Conservation (phyloP, 148 eudicot genomes). For the Fagopyrum tataricum region DNA sequence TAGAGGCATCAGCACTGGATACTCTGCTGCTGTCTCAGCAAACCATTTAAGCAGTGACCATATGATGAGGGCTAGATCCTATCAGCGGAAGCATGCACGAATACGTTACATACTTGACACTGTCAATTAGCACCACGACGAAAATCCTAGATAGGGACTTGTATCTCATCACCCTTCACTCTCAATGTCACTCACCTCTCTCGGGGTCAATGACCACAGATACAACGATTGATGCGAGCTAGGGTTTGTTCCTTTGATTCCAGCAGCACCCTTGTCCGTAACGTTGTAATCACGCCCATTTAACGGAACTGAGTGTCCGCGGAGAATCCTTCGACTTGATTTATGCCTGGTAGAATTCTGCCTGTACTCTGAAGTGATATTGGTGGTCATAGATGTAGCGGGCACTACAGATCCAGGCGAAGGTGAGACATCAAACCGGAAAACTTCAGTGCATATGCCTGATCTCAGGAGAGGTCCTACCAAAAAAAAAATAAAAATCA, state of each 20-base stretch:
- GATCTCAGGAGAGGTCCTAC: conserved; percentile 90
- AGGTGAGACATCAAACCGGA: conserved; percentile 80
- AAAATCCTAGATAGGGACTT: conserved; percentile 78
- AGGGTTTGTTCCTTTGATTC: conserved; percentile 40
- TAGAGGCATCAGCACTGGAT: not conserved
- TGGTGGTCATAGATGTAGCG: conserved; percentile 33
- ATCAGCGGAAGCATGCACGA: conserved; percentile 86
- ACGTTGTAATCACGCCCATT: conserved; percentile 35
- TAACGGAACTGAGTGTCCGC: conserved; percentile 47
- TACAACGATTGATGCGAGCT: conserved; percentile 67
- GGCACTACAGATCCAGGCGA: conserved; percentile 76
- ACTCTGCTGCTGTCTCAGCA: not conserved
- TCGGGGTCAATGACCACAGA: conserved; percentile 95
- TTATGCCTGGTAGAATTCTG: conserved; percentile 49
- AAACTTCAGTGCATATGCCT: conserved; percentile 94
- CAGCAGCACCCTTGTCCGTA: conserved; percentile 35
- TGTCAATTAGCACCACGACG: conserved; percentile 84
- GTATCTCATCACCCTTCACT: conserved; percentile 60
- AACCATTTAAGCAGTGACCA: conserved; percentile 51
- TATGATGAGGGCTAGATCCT: conserved; percentile 60
- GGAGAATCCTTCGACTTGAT: conserved; percentile 79
- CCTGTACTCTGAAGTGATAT: conserved; percentile 26
- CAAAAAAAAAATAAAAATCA: not conserved
- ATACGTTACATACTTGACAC: conserved; percentile 95
- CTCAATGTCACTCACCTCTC: conserved; percentile 65